A percentile compares a stretch with the other conserved stretches of the same genome.
Evolutionary conservation across 768 basidiomycete species (phyloP).

Genomic region (Lanmaoa rubissima): DNA sequence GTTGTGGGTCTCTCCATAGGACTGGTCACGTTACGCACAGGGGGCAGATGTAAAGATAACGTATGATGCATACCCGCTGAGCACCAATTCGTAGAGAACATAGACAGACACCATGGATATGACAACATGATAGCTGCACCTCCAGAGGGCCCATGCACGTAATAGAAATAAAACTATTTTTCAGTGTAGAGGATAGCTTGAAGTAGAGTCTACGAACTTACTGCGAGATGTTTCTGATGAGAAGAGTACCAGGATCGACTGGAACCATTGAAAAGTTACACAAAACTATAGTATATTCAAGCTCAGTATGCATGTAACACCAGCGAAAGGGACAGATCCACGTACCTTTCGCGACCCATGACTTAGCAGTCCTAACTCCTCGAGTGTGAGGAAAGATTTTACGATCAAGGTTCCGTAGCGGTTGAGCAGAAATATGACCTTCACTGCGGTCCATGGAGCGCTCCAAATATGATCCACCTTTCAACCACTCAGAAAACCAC

Average conservation of each 20-base stretch:
- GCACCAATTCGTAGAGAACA: too few species aligned
- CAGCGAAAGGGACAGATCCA: not conserved
- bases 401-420: constrained; percentile 15
- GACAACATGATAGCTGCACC: too few species aligned
- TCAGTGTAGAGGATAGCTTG: not conserved
- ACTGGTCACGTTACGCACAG: too few species aligned
- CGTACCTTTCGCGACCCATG: constrained; percentile 11
- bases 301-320: not conserved
- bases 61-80: too few species aligned
- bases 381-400: constrained; percentile 9
- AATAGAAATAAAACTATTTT: not conserved
- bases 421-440: constrained; percentile 17
- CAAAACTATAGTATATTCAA: constrained; percentile 12
- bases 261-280: not conserved
- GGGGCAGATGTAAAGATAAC: too few species aligned
- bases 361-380: constrained; percentile 15
- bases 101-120: too few species aligned
- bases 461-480: constrained; percentile 11
- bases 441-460: constrained; percentile 9
- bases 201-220: not conserved
- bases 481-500: not conserved
- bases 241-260: not conserved
- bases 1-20: too few species aligned
- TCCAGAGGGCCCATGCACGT: too few species aligned
- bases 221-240: constrained; percentile 16